Evolutionary conservation across 2,329 filamentous ascomycete species (phyloP).

Genomic region (Botrytis elliptica): DNA sequence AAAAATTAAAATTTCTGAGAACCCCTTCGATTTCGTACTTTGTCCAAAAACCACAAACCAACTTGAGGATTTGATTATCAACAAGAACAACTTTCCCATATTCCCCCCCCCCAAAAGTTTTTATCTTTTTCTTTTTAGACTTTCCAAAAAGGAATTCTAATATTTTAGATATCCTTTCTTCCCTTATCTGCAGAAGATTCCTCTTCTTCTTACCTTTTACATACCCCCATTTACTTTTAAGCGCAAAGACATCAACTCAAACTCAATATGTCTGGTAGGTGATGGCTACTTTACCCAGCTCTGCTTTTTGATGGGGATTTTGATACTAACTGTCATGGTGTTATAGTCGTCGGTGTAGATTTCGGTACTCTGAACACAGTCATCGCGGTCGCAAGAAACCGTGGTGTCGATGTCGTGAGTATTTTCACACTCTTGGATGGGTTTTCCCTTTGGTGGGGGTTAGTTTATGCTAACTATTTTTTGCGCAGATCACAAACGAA

Average conservation of each 20-base stretch:
- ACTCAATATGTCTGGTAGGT: slow-evolving; percentile 16
- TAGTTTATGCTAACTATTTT: slow-evolving; percentile 33
- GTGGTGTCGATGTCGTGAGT: slow-evolving; percentile 98
- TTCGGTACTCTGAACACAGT: slow-evolving; percentile 96
- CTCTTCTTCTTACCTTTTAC: background rate
- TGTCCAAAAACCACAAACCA: background rate
- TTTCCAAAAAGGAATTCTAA: background rate
- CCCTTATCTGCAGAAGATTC: background rate
- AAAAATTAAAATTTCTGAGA: slow-evolving; percentile 12
- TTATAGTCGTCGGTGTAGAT: slow-evolving; percentile 53
- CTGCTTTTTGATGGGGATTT: background rate
- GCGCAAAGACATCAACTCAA: slow-evolving; percentile 12
- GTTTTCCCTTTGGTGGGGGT: slow-evolving; percentile 21
- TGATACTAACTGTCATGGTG: background rate
- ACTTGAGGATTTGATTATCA: background rate
- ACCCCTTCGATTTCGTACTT: background rate
- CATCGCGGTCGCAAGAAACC: slow-evolving; percentile 95
- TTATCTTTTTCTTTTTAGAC: background rate
- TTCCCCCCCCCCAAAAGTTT: background rate
- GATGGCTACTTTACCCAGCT: background rate
- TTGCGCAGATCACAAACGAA: slow-evolving; percentile 86
- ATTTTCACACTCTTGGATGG: background rate
- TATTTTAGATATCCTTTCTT: background rate
- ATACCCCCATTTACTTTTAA: background rate
- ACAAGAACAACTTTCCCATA: background rate